Evolutionary conservation across 331 rosid genomes (phyloP).

Genomic region (Cucumis variabilis): DNA sequence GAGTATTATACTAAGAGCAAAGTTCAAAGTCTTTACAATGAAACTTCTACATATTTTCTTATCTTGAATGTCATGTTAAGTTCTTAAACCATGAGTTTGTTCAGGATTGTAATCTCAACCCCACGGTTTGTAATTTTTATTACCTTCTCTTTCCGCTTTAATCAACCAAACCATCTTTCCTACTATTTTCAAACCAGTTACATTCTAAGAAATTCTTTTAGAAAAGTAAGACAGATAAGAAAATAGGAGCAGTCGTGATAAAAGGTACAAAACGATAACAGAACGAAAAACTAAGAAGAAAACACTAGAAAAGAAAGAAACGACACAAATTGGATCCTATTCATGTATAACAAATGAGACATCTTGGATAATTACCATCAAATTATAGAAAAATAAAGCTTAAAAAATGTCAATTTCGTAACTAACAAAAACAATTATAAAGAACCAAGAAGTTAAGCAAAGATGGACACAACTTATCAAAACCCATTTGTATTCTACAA

Average conservation of each 20-base stretch:
- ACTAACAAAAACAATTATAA: too few relatives aligned
- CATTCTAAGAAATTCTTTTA: too few relatives aligned
- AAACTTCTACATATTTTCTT: neutral
- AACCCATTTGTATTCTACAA: slow-evolving; percentile 6
- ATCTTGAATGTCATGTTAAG: neutral
- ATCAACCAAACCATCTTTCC: too few relatives aligned
- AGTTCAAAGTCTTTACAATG: neutral
- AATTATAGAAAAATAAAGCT: too few relatives aligned
- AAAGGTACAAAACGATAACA: neutral
- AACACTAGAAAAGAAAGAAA: slow-evolving; percentile 5
- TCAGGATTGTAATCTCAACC: too few relatives aligned
- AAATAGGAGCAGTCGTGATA: slow-evolving; percentile 4
- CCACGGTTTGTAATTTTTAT: too few relatives aligned
- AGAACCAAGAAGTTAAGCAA: neutral
- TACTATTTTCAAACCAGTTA: too few relatives aligned
- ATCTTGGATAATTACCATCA: too few relatives aligned
- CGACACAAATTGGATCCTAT: slow-evolving; percentile 20
- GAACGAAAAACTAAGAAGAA: neutral
- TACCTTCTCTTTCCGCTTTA: too few relatives aligned
- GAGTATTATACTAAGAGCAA: too few relatives aligned
- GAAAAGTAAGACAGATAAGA: neutral
- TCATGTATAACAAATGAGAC: slow-evolving; percentile 27
- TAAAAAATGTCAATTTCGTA: too few relatives aligned
- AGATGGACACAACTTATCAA: neutral
- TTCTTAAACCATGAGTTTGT: neutral